Percentiles rank a stretch among this genome's conserved stretches.
These are phyloP conservation scores for Isatis lusitanica DNA, from an alignment of 441 rosid species.

Conservation along the genomic window DNA sequence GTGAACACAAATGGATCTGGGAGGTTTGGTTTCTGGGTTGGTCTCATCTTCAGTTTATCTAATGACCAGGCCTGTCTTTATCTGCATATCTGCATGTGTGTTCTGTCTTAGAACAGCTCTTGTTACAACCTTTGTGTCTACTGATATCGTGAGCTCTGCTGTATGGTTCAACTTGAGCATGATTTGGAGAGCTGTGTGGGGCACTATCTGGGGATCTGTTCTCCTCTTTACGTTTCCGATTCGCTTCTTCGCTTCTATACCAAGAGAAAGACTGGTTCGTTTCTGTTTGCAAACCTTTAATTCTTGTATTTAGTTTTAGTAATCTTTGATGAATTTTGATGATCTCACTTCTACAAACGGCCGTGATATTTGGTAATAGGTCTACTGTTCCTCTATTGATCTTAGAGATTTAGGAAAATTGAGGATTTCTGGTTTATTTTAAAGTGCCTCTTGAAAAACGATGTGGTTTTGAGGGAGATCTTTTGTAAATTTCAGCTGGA, in stretches of 20 bases:
- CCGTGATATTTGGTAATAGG: neutral
- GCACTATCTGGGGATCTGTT: constrained; percentile 42
- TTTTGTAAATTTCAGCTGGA: constrained; percentile 59
- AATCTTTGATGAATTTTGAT: neutral
- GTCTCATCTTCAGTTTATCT: constrained; percentile 33
- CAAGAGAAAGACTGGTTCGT: constrained; percentile 71
- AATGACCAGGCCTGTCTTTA: constrained; percentile 46
- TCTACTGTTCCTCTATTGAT: neutral
- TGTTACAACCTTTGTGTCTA: constrained; percentile 48
- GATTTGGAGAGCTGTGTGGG: constrained; percentile 49
- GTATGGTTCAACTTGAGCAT: constrained; percentile 49
- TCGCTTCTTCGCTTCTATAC: constrained; percentile 58
- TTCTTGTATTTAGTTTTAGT: neutral
- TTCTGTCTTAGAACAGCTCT: constrained; percentile 47
- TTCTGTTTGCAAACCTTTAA: neutral
- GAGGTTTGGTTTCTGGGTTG: constrained; percentile 35
- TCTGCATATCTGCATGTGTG: constrained; percentile 42
- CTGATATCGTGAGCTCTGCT: constrained; percentile 50
- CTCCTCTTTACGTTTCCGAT: constrained; percentile 60
- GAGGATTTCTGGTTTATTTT: neutral
- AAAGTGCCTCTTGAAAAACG: neutral
- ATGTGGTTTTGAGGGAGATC: neutral
- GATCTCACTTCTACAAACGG: neutral
- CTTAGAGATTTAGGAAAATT: neutral
- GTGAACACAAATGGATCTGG: constrained; percentile 31